phyloP scores from a whole-genome alignment of 1,284 basidiomycete genomes.

The Ustilago cynodontis region DNA sequence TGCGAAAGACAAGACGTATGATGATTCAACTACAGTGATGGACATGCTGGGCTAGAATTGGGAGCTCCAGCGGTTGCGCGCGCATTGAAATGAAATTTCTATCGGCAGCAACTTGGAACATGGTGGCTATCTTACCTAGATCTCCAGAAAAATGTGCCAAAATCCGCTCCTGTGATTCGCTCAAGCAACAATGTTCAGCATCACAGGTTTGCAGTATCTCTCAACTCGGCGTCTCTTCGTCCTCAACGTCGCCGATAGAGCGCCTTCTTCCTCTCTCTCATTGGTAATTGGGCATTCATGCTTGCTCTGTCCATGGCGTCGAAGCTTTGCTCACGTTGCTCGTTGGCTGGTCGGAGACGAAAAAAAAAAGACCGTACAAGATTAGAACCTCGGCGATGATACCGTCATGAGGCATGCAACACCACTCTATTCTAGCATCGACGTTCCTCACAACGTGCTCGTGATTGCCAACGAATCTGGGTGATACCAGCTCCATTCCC shows the following conservation, averaged over 20 bases:
- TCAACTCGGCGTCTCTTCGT: constrained; percentile 5
- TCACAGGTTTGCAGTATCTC: neutral
- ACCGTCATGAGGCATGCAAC: constrained; percentile 7
- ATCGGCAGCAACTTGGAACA: too few relatives aligned
- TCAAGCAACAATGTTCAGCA: neutral
- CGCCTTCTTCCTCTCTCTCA: neutral
- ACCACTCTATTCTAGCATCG: neutral
- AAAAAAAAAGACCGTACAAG: neutral
- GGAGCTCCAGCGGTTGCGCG: too few relatives aligned
- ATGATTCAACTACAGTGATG: too few relatives aligned
- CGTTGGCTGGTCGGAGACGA: neutral
- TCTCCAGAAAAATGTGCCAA: neutral
- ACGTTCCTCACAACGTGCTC: neutral
- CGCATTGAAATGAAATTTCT: neutral
- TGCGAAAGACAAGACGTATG: neutral
- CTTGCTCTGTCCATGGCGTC: neutral
- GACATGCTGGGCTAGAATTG: too few relatives aligned
- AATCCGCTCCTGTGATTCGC: neutral
- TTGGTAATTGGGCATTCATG: neutral
- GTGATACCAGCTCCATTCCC: neutral
- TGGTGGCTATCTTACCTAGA: too few relatives aligned
- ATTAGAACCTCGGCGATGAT: neutral
- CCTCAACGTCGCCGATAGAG: constrained; percentile 1
- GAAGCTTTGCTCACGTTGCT: neutral
- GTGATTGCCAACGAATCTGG: neutral